phyloP scores from a whole-genome alignment of 2,329 filamentous ascomycete genomes.

The Pleoardoris graminearum region DNA sequence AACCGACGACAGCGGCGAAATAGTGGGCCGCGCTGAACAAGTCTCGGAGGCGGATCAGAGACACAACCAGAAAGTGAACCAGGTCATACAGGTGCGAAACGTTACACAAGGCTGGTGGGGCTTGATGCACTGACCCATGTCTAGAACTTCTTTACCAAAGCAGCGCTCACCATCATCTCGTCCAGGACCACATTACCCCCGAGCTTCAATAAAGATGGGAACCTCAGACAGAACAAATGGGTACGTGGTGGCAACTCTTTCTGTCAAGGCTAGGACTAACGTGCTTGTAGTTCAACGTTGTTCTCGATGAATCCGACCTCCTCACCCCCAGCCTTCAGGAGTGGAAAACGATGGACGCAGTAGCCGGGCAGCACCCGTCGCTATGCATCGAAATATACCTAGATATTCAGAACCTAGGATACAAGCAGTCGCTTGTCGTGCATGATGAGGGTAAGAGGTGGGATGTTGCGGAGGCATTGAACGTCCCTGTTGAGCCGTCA shows the following conservation, averaged over 20 bases:
- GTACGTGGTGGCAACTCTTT: conserved; percentile 57
- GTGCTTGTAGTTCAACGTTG: conserved; percentile 79
- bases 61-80: conserved; percentile 70
- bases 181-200: conserved; percentile 73
- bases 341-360: conserved; percentile 80
- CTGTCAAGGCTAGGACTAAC: not conserved
- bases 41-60: conserved; percentile 36
- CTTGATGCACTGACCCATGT: conserved; percentile 26
- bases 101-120: not conserved
- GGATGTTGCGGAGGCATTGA: conserved; percentile 86
- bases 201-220: conserved; percentile 59
- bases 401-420: conserved; percentile 75
- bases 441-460: conserved; percentile 91
- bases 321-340: conserved; percentile 78
- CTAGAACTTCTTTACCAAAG: conserved; percentile 90
- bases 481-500: conserved; percentile 58
- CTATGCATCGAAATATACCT: conserved; percentile 90
- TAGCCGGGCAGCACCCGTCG: conserved; percentile 76
- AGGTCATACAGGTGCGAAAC: conserved; percentile 79
- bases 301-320: conserved; percentile 88
- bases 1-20: conserved; percentile 54
- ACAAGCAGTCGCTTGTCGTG: conserved; percentile 84
- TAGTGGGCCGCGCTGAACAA: conserved; percentile 39
- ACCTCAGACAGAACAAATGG: conserved; percentile 82
- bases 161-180: conserved; percentile 79